Conservation (phyloP, 352 stramenopile species). For the Blastocystis sp. region DNA sequence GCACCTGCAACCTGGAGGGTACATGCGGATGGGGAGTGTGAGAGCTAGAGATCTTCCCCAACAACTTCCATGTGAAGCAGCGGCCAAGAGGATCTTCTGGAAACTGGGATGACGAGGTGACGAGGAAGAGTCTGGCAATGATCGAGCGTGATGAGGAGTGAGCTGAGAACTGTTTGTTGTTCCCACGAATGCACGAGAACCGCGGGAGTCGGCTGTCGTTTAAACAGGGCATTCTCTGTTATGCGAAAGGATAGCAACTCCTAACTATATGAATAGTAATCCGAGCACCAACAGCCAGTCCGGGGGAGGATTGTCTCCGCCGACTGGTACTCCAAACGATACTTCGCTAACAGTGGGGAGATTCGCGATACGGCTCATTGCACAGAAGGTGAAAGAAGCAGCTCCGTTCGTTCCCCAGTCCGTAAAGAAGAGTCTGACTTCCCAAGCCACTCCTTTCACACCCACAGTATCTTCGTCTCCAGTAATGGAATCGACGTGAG, state of each 20-base stretch:
- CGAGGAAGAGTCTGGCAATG: slow-evolving; percentile 22
- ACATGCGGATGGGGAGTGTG: background rate
- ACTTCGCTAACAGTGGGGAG: slow-evolving; percentile 1
- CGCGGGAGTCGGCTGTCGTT: background rate
- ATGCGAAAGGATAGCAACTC: too few species aligned
- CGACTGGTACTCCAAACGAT: too few species aligned
- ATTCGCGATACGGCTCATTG: background rate
- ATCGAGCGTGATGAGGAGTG: slow-evolving; percentile 29
- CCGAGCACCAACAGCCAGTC: too few species aligned
- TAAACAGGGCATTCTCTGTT: too few species aligned
- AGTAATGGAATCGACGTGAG: background rate
- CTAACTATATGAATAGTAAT: too few species aligned
- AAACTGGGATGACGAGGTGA: slow-evolving; percentile 27
- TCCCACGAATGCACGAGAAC: background rate
- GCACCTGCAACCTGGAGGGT: slow-evolving; percentile 18
- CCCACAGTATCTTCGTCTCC: background rate
- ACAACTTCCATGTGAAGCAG: background rate
- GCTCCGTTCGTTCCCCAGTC: slow-evolving; percentile 37
- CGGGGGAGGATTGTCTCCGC: too few species aligned
- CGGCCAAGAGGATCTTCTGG: slow-evolving; percentile 3
- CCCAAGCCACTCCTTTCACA: slow-evolving; percentile 40
- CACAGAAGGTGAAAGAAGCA: slow-evolving; percentile 16
- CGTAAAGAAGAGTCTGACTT: slow-evolving; percentile 12
- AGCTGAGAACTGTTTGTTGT: background rate
- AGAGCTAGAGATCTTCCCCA: slow-evolving; percentile 37